Evolutionary conservation across 2,329 filamentous ascomycete genomes (phyloP), one percentile per base, ranked within the genome.

Genomic region (Penicillium sp.): DNA sequence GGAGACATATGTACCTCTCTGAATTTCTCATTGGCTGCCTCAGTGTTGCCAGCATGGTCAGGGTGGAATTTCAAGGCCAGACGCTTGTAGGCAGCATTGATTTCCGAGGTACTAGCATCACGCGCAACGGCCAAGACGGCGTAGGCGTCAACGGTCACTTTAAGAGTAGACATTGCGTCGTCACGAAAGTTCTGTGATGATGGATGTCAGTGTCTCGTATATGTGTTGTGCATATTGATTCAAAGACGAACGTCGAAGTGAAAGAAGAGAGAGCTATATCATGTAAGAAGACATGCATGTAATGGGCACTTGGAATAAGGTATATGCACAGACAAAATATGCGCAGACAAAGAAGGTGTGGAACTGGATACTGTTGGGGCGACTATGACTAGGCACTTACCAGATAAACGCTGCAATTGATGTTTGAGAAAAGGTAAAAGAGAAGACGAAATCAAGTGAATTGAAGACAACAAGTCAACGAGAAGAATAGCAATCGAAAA

Each of bases 51-150:
- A 33, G 54, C 46, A 49, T 71, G 70, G 54, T 71, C 68, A 2
- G 67, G 67, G 38, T 70, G 66, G 41, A 61, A 50, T 38, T 64
- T 64, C 22, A 71, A 50, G 7, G 65, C 65, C n/a, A 71, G 61
- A 33, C 46, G 59, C 31, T 65, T 69, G 54, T 68, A 71, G 3
- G 66, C 62, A 25, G 53, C 54, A 41, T 66, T 67, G 49, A 70
- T 69, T 6, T 68, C 65, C 29, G 64, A 60, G 31, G 58, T 27
- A 2, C 55, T 55, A n/a, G 66, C 61, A 34, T 64, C 19, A 8
- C 30, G 46, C 3, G 52, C 9, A n/a, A 69, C 56, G 1, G 60
- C 62, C 8, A 70, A 57, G 28, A 60, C 48, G 6, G 56, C 49
- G 36, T 71, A 71, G 46, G 57, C 59, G 41, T 68, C 47, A 8